phyloP scores from a whole-genome alignment of 2,329 filamentous ascomycete genomes.

The Domatiomyces catenatus region DNA sequence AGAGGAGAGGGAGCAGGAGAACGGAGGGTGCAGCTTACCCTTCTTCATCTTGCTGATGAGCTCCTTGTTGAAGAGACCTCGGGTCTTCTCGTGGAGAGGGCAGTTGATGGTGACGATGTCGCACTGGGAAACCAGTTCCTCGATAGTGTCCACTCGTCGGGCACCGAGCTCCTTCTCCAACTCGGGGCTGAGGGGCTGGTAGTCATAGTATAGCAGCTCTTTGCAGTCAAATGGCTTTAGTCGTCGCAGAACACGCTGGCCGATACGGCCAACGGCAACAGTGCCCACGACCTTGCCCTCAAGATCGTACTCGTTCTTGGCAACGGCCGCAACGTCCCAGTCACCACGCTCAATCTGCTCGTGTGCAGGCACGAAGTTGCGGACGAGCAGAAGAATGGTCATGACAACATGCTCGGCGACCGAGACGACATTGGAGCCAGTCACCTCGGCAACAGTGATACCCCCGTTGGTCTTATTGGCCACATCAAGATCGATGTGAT shows the following conservation, averaged over 20 bases:
- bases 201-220: slow-evolving; percentile 98
- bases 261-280: slow-evolving; percentile 92
- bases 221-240: slow-evolving; percentile 98
- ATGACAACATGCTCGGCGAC: slow-evolving; percentile 98
- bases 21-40: slow-evolving; percentile 35
- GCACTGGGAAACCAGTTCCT: slow-evolving; percentile 88
- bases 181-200: slow-evolving; percentile 80
- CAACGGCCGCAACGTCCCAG: slow-evolving; percentile 89
- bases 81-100: slow-evolving; percentile 95
- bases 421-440: slow-evolving; percentile 94
- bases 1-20: not conserved
- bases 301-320: slow-evolving; percentile 97
- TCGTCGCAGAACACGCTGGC: slow-evolving; percentile 89
- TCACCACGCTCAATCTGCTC: slow-evolving; percentile 79
- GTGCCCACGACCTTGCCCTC: slow-evolving; percentile 97
- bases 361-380: slow-evolving; percentile 97
- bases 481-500: slow-evolving; percentile 92
- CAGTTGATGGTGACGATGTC: slow-evolving; percentile 99
- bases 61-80: slow-evolving; percentile 95
- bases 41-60: slow-evolving; percentile 98
- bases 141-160: slow-evolving; percentile 71
- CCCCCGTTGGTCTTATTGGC: slow-evolving; percentile 98
- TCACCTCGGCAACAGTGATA: slow-evolving; percentile 93
- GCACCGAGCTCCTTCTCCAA: slow-evolving; percentile 90
- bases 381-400: slow-evolving; percentile 90